Conservation (phyloP, 2,329 filamentous ascomycete genomes). For the Colletotrichum truncatum region DNA sequence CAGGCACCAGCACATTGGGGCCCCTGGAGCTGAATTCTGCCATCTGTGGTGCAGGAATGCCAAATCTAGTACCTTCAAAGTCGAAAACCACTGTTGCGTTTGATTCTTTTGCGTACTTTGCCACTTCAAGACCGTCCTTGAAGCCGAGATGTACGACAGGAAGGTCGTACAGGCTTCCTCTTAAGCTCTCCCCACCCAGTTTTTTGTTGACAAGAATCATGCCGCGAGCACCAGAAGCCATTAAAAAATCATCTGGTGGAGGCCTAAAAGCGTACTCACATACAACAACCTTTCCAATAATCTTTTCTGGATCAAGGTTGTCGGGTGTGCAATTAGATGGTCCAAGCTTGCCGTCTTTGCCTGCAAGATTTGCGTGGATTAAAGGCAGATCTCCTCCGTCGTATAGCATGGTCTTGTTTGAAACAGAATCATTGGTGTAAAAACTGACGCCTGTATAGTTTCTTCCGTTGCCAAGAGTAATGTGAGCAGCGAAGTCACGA, state of each 20-base stretch:
- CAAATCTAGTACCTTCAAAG: slow-evolving; percentile 14
- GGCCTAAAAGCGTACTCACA: no score
- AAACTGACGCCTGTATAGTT: slow-evolving; percentile 11
- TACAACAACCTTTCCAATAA: not conserved
- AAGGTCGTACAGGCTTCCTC: slow-evolving; percentile 1
- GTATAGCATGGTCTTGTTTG: not conserved
- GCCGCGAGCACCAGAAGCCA: slow-evolving; percentile 9
- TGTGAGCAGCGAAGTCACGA: slow-evolving; percentile 11
- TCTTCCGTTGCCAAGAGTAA: slow-evolving; percentile 15
- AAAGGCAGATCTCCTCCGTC: not conserved
- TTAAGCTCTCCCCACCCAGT: not conserved
- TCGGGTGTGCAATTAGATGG: not conserved
- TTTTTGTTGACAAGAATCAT: slow-evolving; percentile 12
- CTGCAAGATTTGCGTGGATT: not conserved
- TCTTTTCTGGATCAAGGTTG: slow-evolving; percentile 10
- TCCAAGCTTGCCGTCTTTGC: not conserved
- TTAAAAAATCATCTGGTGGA: no score
- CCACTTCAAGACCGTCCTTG: not conserved
- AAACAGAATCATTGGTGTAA: slow-evolving; percentile 12
- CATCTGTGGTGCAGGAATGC: slow-evolving; percentile 21
- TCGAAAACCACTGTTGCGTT: not conserved
- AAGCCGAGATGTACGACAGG: slow-evolving; percentile 7
- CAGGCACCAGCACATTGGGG: slow-evolving; percentile 9
- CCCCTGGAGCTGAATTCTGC: slow-evolving; percentile 28
- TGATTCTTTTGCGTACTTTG: not conserved